Percentiles rank a stretch among this genome's conserved stretches.
Conservation (phyloP, 495 filamentous ascomycete species). For the Aspergillus biplanus region DNA sequence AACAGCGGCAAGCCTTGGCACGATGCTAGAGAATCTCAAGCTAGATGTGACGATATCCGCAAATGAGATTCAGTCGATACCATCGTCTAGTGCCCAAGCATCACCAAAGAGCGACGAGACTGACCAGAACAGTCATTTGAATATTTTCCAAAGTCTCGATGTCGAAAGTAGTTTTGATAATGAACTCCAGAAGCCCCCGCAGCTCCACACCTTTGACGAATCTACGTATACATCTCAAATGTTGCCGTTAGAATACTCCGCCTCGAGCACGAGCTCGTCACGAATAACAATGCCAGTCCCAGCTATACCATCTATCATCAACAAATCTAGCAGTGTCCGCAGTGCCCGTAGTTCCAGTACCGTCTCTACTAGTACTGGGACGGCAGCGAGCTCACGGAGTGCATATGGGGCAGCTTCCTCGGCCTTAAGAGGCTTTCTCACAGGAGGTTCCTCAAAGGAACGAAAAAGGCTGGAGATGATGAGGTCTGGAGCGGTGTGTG, state of each 20-base stretch:
- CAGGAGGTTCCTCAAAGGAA: constrained; percentile 35
- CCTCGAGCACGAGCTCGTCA: constrained; percentile 24
- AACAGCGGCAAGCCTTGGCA: constrained; percentile 44
- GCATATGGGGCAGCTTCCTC: constrained; percentile 47
- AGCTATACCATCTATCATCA: constrained; percentile 33
- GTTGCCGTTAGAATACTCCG: constrained; percentile 32
- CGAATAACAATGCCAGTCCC: constrained; percentile 45
- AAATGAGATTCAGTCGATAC: constrained; percentile 34
- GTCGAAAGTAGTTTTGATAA: constrained; percentile 18
- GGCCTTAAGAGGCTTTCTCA: constrained; percentile 44
- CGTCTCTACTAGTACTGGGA: constrained; percentile 42
- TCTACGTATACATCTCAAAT: constrained; percentile 21
- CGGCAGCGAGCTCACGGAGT: constrained; percentile 41
- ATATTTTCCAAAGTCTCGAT: constrained; percentile 29
- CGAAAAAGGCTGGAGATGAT: constrained; percentile 37
- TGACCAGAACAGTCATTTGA: constrained; percentile 19
- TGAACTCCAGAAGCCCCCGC: constrained; percentile 30
- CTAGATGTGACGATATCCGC: constrained; percentile 43
- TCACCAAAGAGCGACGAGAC: constrained; percentile 5
- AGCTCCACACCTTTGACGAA: constrained; percentile 23
- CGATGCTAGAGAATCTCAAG: constrained; percentile 46
- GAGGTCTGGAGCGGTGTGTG: constrained; percentile 36
- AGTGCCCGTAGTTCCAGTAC: constrained; percentile 49
- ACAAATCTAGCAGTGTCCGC: constrained; percentile 44
- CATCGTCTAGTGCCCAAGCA: constrained; percentile 24